A percentile compares a stretch with the other conserved stretches of the same genome.
Evolutionary conservation across 225 moss, liverwort and hornwort genomes (phyloP).

Genomic region (Marchantia polymorpha): DNA sequence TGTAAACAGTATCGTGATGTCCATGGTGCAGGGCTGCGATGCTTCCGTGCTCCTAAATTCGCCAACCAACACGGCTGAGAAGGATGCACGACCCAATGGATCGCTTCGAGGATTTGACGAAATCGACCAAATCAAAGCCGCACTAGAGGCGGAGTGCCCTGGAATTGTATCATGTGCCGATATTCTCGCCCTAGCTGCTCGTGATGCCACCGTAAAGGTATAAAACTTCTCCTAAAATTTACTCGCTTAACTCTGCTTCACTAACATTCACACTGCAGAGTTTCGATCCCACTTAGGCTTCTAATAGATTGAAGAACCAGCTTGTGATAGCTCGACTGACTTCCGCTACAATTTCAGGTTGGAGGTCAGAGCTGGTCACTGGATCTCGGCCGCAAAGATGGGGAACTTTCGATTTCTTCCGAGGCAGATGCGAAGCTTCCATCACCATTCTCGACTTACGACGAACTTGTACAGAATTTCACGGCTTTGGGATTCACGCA

Average conservation of each 20-base stretch:
- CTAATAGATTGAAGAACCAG: no score
- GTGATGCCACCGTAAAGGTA: conserved; percentile 30
- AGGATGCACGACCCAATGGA: conserved; percentile 24
- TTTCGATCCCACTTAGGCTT: no score
- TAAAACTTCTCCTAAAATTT: no score
- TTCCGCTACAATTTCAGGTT: background rate
- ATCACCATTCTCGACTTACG: no score
- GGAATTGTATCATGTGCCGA: conserved; percentile 38
- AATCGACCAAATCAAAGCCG: conserved; percentile 31
- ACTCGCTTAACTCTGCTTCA: background rate
- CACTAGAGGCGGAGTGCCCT: conserved; percentile 24
- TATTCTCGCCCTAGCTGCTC: conserved; percentile 29
- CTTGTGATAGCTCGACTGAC: no score
- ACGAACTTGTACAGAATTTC: no score
- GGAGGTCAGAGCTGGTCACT: background rate
- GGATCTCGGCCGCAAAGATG: conserved; percentile 5
- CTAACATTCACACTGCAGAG: background rate
- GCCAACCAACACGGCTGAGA: conserved; percentile 22
- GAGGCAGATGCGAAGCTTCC: background rate
- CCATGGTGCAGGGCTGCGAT: conserved; percentile 35
- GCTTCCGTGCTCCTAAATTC: conserved; percentile 32
- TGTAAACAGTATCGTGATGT: no score
- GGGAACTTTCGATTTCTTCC: background rate
- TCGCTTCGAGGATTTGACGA: conserved; percentile 26
- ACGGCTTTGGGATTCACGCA: no score